Evolutionary conservation across 1,139 yeast species (phyloP).

Genomic region (Kurtzmaniella natalensis): DNA sequence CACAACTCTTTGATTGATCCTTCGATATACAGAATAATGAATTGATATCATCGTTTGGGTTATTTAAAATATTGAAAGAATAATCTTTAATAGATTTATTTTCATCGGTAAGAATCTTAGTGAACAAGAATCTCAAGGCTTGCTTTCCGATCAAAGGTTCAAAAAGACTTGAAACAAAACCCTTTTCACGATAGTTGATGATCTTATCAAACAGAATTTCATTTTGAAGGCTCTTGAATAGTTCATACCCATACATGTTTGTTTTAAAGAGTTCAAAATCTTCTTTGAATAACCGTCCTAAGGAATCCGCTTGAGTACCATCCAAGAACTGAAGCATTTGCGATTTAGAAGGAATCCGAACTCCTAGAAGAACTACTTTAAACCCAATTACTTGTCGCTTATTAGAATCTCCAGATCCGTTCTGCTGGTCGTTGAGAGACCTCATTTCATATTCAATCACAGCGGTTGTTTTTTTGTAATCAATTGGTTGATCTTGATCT

Average conservation of each 20-base stretch:
- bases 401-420: no score
- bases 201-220: background rate
- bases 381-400: background rate
- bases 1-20: background rate
- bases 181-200: background rate
- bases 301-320: background rate
- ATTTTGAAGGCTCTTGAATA: background rate
- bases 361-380: background rate
- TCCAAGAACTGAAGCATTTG: background rate
- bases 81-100: background rate
- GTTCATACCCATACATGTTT: background rate
- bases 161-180: background rate
- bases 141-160: background rate
- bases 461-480: no score
- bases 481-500: no score
- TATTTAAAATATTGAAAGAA: background rate
- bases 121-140: slow-evolving; percentile 4
- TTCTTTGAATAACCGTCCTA: background rate
- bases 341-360: background rate
- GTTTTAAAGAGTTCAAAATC: background rate
- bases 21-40: background rate
- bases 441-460: no score
- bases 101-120: background rate
- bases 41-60: background rate
- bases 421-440: no score